Evolutionary conservation across 2,329 filamentous ascomycete genomes (phyloP).

Genomic region (Penicillium corylophilum): DNA sequence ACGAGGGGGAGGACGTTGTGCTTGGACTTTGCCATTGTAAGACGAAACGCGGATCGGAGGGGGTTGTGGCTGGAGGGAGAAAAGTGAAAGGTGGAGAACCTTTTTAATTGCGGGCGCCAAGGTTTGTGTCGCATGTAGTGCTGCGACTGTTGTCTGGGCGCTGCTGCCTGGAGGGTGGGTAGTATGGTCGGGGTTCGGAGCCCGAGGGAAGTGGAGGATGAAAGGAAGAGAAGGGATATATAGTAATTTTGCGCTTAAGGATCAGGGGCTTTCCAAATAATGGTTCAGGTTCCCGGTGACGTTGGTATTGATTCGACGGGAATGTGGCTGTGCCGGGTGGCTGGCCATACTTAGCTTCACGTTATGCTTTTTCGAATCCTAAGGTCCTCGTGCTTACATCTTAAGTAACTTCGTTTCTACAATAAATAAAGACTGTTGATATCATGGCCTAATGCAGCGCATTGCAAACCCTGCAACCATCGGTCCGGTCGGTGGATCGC

Average conservation of each 20-base stretch:
- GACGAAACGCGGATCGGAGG: neutral
- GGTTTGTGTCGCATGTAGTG: neutral
- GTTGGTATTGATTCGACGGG: neutral
- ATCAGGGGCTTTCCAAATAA: neutral
- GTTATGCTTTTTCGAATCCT: too few species aligned
- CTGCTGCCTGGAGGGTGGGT: neutral
- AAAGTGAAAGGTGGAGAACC: neutral
- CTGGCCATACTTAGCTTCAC: neutral
- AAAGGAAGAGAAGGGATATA: neutral
- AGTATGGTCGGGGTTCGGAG: neutral
- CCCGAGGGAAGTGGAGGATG: neutral
- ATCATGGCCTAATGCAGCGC: neutral
- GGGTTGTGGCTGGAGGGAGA: constrained; percentile 1
- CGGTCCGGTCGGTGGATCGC: constrained; percentile 13
- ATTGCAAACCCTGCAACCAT: neutral
- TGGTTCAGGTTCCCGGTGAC: neutral
- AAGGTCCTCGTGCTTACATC: neutral
- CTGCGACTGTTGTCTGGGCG: neutral
- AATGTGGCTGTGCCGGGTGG: constrained; percentile 1
- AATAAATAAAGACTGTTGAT: neutral
- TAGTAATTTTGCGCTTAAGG: neutral
- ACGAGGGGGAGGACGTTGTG: constrained; percentile 55
- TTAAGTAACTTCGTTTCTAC: neutral
- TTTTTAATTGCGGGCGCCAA: neutral
- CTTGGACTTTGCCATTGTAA: constrained; percentile 19